Evolutionary conservation across 768 basidiomycete genomes (phyloP).

Genomic region (Termitomyces sp.): DNA sequence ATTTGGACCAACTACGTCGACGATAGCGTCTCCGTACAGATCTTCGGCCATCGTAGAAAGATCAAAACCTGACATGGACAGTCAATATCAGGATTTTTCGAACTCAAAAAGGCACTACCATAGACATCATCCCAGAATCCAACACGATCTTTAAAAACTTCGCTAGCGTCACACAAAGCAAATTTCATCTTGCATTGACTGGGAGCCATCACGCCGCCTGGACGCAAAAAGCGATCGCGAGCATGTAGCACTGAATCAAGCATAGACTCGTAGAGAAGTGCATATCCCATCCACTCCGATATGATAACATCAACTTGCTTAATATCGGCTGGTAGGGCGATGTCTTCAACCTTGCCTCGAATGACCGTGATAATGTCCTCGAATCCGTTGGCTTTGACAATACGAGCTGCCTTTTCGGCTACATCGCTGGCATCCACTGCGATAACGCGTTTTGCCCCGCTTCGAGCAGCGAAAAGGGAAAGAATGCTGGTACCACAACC

Average conservation of each 20-base stretch:
- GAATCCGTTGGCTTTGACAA: constrained; percentile 71
- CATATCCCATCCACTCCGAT: constrained; percentile 98
- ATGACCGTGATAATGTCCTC: constrained; percentile 80
- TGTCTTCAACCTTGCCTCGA: constrained; percentile 87
- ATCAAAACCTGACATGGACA: constrained; percentile 67
- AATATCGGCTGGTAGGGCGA: constrained; percentile 65
- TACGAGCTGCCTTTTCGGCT: constrained; percentile 68
- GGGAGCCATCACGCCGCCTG: constrained; percentile 83
- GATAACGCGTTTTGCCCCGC: constrained; percentile 86
- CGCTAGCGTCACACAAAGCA: constrained; percentile 71
- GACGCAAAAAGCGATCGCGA: constrained; percentile 77
- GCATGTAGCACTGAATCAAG: constrained; percentile 90
- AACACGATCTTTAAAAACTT: constrained; percentile 76
- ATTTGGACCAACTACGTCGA: constrained; percentile 71
- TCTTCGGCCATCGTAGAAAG: constrained; percentile 75
- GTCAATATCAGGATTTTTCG: neutral
- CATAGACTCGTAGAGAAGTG: constrained; percentile 93
- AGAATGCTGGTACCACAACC: constrained; percentile 95
- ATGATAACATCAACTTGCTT: constrained; percentile 89
- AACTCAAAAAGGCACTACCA: constrained; percentile 39
- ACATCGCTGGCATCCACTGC: constrained; percentile 90
- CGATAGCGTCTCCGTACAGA: constrained; percentile 75
- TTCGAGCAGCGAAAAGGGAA: constrained; percentile 83
- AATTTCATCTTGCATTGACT: constrained; percentile 85
- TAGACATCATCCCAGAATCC: constrained; percentile 91